Base-by-base conservation (phyloP, 148 eudicot genomes). In the Beta vulgaris region DNA sequence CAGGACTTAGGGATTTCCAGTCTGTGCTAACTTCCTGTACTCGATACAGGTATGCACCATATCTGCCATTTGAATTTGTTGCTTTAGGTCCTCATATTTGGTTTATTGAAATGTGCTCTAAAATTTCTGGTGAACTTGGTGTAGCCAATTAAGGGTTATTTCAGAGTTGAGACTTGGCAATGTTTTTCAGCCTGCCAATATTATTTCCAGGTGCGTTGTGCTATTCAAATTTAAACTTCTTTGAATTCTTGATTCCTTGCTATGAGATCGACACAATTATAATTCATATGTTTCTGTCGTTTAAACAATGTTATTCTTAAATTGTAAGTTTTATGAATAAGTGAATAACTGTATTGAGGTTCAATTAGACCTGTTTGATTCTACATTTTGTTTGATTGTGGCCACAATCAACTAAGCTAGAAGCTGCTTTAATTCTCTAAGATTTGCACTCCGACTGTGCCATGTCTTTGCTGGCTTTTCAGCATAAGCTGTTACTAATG, bases 141-240 rank as follows among this genome's bases (percentile, higher is more conserved):
- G 25, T 58, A 91, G 98, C 80, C 91, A 85, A 68, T 72, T 93
- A 81, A 86, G 87, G 74, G 97, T 89, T 44, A 81, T 93, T 82
- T 88, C 97, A 69, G 94, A 91, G 82, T 80, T 91, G 77, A 86
- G 94, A 79, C 96, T 87, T 77, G 88, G 91, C 73, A 91, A 93
- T 84, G 80, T 84, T 80, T 93, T 91, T 72, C 98, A 89, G 82
- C 78, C 91, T 0, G 87, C 97, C 78, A 91, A 91, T 62, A 88
- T 93, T 21, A 84, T 93, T 66, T 93, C 98, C 76, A 91, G 98
- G 98, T 86, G 46, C 72, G 84, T 79, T 37, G 25, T 39, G 59
- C 71, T 68, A 48, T 68, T 25, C 57, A 64, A 62, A 35, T 46
- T 67, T 62, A 28, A 34, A 11, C 44, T 44, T 70, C 26, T 42